phyloP scores from a whole-genome alignment of 257 asterid genomes.

The Capsicum baccatum region DNA sequence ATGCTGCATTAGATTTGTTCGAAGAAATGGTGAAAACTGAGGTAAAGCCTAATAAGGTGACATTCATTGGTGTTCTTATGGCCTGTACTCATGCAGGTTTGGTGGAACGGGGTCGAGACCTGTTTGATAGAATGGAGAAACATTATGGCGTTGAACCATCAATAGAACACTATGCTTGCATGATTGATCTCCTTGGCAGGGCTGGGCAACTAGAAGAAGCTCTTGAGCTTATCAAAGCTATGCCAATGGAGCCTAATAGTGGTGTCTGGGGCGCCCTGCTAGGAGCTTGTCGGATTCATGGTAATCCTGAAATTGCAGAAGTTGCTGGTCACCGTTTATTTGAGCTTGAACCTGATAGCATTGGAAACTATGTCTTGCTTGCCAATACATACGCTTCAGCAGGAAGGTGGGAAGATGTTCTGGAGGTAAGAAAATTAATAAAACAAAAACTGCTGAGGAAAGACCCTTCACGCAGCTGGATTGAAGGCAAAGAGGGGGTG shows the following conservation, averaged over 20 bases:
- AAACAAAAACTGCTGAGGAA: conserved; percentile 59
- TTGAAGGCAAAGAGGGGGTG: conserved; percentile 74
- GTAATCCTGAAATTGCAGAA: conserved; percentile 73
- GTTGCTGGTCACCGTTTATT: conserved; percentile 64
- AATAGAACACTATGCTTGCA: conserved; percentile 68
- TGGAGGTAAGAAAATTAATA: conserved; percentile 53
- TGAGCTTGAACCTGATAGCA: conserved; percentile 66
- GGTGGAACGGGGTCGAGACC: conserved; percentile 55
- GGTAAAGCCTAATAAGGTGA: conserved; percentile 67
- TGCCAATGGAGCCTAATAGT: conserved; percentile 74
- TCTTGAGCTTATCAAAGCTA: conserved; percentile 46
- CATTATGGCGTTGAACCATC: conserved; percentile 49
- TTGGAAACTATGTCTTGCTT: conserved; percentile 79
- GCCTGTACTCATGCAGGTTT: conserved; percentile 88
- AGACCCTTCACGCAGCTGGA: conserved; percentile 70
- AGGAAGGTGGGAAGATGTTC: conserved; percentile 75
- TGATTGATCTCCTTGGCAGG: conserved; percentile 78
- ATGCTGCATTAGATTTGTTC: conserved; percentile 61
- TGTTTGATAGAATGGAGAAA: conserved; percentile 65
- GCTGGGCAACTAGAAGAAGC: conserved; percentile 69
- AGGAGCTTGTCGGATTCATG: conserved; percentile 65
- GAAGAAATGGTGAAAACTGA: conserved; percentile 68
- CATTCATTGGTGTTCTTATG: conserved; percentile 74
- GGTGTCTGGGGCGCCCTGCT: conserved; percentile 91
- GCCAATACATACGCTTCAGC: conserved; percentile 69